Evolutionary conservation across 345 rosid genomes (phyloP), one percentile per base, ranked within the genome.

Genomic region (Physaria fendleri): DNA sequence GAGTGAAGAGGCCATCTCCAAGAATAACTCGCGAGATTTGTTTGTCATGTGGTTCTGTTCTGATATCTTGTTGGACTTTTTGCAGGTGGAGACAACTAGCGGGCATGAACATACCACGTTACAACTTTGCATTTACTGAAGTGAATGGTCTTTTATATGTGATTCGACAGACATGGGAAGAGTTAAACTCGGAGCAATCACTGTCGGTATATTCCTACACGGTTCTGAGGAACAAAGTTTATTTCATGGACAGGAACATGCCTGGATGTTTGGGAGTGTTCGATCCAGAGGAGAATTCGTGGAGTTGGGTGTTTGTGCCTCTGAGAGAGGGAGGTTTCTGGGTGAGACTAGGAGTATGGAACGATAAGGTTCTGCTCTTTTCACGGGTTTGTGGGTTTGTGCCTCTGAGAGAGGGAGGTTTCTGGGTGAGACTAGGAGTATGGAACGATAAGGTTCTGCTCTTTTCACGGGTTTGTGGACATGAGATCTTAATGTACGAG

Each of bases 131-230:
- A 21, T 88, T 88, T 35, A 78, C 93, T 1, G 80, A 85, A 64
- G 87, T 88, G 43, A 68, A 79, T 25, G 92, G 93, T 29, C 78
- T 69, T 71, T 74, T 91, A 56, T 92, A 92, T 50, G 88, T 76
- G 0, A 92, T 78, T 15, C 84, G 95, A 48, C 74, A 73, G 22
- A 13, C 65, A 49, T 88, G 98, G 98, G 8, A 75, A 24, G 77
- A 88, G 72, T 76, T 76, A 80, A 79, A 78, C 82, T 80, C 43
- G 81, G 98, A 17, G 30, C 40, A 64, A 43, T 74, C 90, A 38
- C 84, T 84, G 32, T 85, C 84, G 84, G 96, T 84, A 8, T 88
- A 95, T 18, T 82, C 98, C 13, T 87, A 88, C 67, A 85, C 93
- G 18, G 83, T 79, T 49, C 66, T 84, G 57, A 85, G 67, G 40